A percentile compares a stretch with the other conserved stretches of the same genome.
phyloP scores from a whole-genome alignment of 805 yeast genomes.

The Scheffersomyces amazonensis region DNA sequence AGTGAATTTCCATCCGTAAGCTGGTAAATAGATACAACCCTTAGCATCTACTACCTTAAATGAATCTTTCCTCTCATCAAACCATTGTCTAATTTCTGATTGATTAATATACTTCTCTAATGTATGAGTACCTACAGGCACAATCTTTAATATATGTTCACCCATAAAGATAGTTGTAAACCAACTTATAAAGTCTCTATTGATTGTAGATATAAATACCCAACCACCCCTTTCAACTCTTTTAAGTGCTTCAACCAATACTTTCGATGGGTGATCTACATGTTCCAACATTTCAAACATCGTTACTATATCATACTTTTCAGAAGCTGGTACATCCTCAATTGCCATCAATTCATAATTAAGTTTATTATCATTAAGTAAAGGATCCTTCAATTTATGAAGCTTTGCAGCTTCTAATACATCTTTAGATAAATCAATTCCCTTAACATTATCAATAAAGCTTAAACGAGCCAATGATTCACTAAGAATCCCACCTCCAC shows the following conservation, averaged over 20 bases:
- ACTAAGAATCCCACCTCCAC: conserved; percentile 95
- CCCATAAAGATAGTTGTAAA: conserved; percentile 91
- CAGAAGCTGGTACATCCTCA: conserved; percentile 50
- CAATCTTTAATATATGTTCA: conserved; percentile 74
- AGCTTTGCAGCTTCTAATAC: conserved; percentile 75
- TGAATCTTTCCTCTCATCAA: conserved; percentile 28
- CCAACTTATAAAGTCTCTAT: conserved; percentile 84
- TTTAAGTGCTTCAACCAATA: conserved; percentile 63
- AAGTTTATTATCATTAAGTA: conserved; percentile 46
- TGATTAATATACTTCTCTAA: conserved; percentile 82
- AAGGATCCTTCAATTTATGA: conserved; percentile 70
- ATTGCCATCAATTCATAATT: conserved; percentile 59
- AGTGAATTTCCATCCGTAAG: conserved; percentile 81
- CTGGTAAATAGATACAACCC: conserved; percentile 84
- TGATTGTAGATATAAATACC: conserved; percentile 86
- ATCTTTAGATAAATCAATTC: conserved; percentile 82
- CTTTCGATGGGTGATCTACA: conserved; percentile 78
- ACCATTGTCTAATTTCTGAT: conserved; percentile 66
- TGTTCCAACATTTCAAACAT: conserved; percentile 96
- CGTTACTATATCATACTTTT: conserved; percentile 72
- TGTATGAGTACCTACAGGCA: conserved; percentile 92
- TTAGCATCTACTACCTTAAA: conserved; percentile 63
- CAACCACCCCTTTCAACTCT: conserved; percentile 80
- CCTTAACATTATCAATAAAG: conserved; percentile 62
- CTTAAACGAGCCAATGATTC: conserved; percentile 83